phyloP scores from a whole-genome alignment of 2,329 filamentous ascomycete genomes.

The Scopulariopsis brevicaulis region DNA sequence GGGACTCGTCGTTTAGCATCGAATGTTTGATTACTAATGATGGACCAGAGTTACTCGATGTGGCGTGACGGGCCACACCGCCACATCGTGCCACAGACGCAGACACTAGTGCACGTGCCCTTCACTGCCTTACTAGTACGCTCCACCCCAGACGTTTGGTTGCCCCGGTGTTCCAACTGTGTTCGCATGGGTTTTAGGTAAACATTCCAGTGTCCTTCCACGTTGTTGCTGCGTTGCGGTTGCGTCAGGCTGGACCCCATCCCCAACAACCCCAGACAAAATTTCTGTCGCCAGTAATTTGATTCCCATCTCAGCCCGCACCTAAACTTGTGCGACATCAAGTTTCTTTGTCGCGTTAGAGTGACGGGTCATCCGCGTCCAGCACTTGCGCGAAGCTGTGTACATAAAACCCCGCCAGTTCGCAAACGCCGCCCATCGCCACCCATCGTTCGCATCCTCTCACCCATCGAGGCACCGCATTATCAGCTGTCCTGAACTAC shows the following conservation, averaged over 20 bases:
- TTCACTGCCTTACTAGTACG: neutral
- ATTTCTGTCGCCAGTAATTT: neutral
- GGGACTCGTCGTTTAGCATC: neutral
- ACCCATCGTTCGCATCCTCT: neutral
- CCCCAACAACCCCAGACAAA: neutral
- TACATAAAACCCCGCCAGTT: neutral
- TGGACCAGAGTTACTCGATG: neutral
- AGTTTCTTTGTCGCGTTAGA: neutral
- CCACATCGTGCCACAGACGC: neutral
- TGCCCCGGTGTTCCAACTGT: neutral
- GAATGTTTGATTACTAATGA: neutral
- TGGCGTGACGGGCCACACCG: neutral
- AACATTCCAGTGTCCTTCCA: neutral
- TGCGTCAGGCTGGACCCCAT: conserved; percentile 1
- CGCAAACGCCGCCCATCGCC: neutral
- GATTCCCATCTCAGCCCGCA: neutral
- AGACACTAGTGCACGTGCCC: conserved; percentile 1
- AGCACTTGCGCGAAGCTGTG: neutral
- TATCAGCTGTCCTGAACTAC: neutral
- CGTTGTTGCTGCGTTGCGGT: neutral
- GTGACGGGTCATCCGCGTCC: neutral
- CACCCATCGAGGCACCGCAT: neutral
- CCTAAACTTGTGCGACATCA: neutral
- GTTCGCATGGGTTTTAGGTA: conserved; percentile 1
- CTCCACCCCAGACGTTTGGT: neutral